phyloP scores from a whole-genome alignment of 2,329 filamentous ascomycete genomes.

The Arthrobotrys sinensis region DNA sequence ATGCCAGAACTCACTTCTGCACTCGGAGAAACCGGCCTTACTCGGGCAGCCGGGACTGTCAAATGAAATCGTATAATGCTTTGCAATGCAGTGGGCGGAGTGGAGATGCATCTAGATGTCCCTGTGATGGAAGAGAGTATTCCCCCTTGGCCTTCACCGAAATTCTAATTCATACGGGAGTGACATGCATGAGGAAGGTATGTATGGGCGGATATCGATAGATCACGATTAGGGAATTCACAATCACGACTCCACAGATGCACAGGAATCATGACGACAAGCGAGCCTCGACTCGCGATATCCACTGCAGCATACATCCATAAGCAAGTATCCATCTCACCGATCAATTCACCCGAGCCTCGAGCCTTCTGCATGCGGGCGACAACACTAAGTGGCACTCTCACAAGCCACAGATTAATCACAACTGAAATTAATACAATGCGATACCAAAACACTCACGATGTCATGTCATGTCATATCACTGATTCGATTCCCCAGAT shows the following conservation, averaged over 20 bases:
- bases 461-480: too few species aligned
- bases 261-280: slow-evolving; percentile 26
- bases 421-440: not conserved
- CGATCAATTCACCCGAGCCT: slow-evolving; percentile 13
- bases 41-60: slow-evolving; percentile 34
- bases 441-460: too few species aligned
- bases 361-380: not conserved
- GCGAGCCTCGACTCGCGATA: slow-evolving; percentile 3
- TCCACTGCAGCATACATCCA: not conserved
- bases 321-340: not conserved
- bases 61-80: not conserved
- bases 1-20: slow-evolving; percentile 38
- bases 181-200: not conserved
- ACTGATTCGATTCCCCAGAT: too few species aligned
- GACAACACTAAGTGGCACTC: slow-evolving; percentile 5
- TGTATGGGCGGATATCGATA: too few species aligned
- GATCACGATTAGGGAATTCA: not conserved
- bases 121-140: not conserved
- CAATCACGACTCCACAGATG: not conserved
- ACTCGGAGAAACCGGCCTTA: slow-evolving; percentile 20
- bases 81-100: not conserved
- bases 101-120: not conserved
- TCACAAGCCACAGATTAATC: slow-evolving; percentile 7
- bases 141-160: not conserved
- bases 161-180: not conserved